Percentiles rank a stretch among this genome's conserved stretches.
phyloP scores from a whole-genome alignment of 2,329 filamentous ascomycete genomes.

The Phyllosticta citrichinensis region DNA sequence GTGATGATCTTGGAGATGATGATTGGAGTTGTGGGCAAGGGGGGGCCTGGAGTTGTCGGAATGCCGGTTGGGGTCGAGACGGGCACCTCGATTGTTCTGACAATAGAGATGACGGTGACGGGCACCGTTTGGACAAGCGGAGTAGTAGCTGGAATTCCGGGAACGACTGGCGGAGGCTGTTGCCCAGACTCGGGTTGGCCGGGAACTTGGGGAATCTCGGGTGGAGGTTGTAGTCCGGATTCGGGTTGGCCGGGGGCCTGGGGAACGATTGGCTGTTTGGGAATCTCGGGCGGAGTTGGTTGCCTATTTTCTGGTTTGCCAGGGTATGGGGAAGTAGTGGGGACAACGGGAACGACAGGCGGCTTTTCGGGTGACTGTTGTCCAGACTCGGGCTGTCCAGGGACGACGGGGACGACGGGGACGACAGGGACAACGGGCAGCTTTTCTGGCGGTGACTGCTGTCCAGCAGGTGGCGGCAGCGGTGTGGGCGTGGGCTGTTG shows the following conservation, averaged over 20 bases:
- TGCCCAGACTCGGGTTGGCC: slow-evolving; percentile 1
- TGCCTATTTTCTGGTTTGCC: not conserved
- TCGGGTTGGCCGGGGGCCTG: slow-evolving; percentile 10
- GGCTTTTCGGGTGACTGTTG: not conserved
- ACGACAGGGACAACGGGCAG: too few relatives aligned
- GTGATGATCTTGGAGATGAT: slow-evolving; percentile 32
- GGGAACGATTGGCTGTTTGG: not conserved
- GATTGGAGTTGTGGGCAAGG: slow-evolving; percentile 20
- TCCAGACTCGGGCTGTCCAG: not conserved
- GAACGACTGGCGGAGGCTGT: not conserved
- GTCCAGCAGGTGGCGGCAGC: too few relatives aligned
- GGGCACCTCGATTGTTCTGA: slow-evolving; percentile 25
- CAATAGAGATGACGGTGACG: slow-evolving; percentile 34
- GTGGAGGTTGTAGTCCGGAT: not conserved
- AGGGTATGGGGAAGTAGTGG: too few relatives aligned
- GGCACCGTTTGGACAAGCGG: slow-evolving; percentile 7
- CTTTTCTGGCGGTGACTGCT: too few relatives aligned
- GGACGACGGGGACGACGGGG: too few relatives aligned
- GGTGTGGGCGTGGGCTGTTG: not conserved
- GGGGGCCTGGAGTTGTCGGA: slow-evolving; percentile 21
- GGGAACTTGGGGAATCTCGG: slow-evolving; percentile 9
- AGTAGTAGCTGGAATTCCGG: not conserved
- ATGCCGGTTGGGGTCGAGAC: slow-evolving; percentile 24
- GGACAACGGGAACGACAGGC: not conserved
- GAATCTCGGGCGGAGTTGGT: not conserved